Base-by-base conservation (phyloP, 2,329 filamentous ascomycete species). In the Lasiodiplodia citricola region DNA sequence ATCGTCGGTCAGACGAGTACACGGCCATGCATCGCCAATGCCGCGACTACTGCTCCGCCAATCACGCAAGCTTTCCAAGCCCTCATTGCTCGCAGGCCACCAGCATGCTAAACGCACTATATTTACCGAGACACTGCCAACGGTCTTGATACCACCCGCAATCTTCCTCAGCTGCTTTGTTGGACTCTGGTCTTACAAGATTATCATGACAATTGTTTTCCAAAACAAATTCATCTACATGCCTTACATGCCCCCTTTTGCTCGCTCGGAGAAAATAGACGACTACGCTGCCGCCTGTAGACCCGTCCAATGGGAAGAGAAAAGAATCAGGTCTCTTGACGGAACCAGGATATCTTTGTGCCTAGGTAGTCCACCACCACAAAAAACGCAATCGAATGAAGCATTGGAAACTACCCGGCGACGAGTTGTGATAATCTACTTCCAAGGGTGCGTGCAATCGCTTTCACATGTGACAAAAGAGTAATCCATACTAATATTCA, bases 201-300 rank as follows among this genome's bases (percentile, higher is more conserved):
- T 91, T 75, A 78, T 88, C 66, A 92, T 93, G 88, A 88, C 94
- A 81, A 83, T 95, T 35, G 73, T 91, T 4, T 91, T 94, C 76
- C 92, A 94, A 79, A 92, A 94, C 75, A 90, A 91, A 75, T 92
- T 94, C 75, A 91, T 94, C 69, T 94, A 94, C 79, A 93, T 93
- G 82, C 91, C 92, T 0, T 91, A 90, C 56, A 80, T 94, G 63
- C 91, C 91, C 21, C 91, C 91, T 2, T 91, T 91, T 66, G 74
- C 91, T 0, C 85, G 91, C 18, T 84, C 85, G 28, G 90, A 94
- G 80, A 88, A 81, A 68, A 90, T 94, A 47, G 80, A 82, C 3
- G 87, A 91, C 73, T 93, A 92, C 75, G 81, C 82, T 31, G 76
- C 78, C 4, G 83, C 86, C 47, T 92, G 90, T 71, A 81, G 80